Percentiles rank a stretch among this genome's conserved stretches.
Evolutionary conservation across 306 rosid species (phyloP).

Genomic region (Ceratonia siliqua): DNA sequence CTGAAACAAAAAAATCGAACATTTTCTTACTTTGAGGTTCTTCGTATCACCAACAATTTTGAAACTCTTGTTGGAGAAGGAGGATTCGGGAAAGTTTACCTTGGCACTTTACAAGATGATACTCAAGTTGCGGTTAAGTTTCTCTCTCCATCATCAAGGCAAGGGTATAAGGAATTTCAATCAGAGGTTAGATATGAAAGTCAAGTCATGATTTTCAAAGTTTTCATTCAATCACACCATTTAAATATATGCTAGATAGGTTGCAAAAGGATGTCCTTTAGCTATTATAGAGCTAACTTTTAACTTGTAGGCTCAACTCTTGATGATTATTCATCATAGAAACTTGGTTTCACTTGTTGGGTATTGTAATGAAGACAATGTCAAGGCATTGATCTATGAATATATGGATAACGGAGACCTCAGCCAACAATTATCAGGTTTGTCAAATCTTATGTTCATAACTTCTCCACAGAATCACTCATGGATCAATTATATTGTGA

Average conservation of each 20-base stretch:
- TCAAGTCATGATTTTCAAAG: too few relatives aligned
- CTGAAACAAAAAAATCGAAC: not conserved
- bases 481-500: too few relatives aligned
- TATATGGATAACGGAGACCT: constrained; percentile 30
- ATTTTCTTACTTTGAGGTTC: not conserved
- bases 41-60: not conserved
- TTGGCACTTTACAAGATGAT: constrained; percentile 2
- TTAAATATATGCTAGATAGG: too few relatives aligned
- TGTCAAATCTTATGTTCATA: too few relatives aligned
- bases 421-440: constrained; percentile 34
- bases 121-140: constrained; percentile 33
- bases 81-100: constrained; percentile 41
- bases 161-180: constrained; percentile 33
- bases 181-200: not conserved
- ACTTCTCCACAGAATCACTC: too few relatives aligned
- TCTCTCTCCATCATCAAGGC: constrained; percentile 9
- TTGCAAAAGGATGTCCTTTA: too few relatives aligned
- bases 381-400: constrained; percentile 34
- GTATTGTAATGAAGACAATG: constrained; percentile 34
- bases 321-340: constrained; percentile 44
- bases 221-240: too few relatives aligned
- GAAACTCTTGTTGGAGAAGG: constrained; percentile 26
- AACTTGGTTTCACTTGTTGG: constrained; percentile 44
- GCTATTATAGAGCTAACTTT: not conserved
- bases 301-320: constrained; percentile 40